phyloP scores from a whole-genome alignment of 225 moss, liverwort and hornwort genomes.

The Bryum argenteum region DNA sequence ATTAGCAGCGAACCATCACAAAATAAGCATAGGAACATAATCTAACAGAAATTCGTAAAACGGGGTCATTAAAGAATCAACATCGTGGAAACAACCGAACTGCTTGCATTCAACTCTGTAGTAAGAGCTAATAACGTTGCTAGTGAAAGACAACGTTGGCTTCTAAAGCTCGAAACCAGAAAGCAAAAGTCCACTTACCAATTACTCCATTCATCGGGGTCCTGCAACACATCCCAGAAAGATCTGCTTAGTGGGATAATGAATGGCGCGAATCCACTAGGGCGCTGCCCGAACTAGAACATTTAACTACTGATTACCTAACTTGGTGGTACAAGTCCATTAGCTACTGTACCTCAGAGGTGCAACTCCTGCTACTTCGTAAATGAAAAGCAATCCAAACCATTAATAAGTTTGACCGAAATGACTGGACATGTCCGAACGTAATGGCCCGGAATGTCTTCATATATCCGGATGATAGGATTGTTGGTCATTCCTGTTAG shows the following conservation, averaged over 20 bases:
- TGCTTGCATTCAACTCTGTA: background rate
- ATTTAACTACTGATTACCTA: background rate
- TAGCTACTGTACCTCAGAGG: no score
- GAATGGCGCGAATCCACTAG: background rate
- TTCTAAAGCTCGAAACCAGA: background rate
- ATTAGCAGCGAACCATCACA: background rate
- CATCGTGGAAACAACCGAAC: background rate
- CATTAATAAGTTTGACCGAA: no score
- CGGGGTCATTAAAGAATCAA: background rate
- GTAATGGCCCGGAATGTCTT: no score
- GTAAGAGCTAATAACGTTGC: background rate
- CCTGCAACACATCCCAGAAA: constrained; percentile 50
- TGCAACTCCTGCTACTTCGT: no score
- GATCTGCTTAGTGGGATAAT: constrained; percentile 7
- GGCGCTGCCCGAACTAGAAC: background rate
- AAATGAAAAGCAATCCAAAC: no score
- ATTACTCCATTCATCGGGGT: constrained; percentile 98
- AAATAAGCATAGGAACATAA: background rate
- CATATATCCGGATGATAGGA: no score
- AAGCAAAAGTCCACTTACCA: constrained; percentile 51
- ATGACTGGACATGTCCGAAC: no score
- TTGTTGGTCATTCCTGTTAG: no score
- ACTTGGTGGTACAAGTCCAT: background rate
- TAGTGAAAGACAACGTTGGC: background rate
- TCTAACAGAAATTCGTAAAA: constrained; percentile 12